Percentiles rank a stretch among this genome's conserved stretches.
Evolutionary conservation across 208 protist species (phyloP).

Genomic region (Trypanosoma mega): DNA sequence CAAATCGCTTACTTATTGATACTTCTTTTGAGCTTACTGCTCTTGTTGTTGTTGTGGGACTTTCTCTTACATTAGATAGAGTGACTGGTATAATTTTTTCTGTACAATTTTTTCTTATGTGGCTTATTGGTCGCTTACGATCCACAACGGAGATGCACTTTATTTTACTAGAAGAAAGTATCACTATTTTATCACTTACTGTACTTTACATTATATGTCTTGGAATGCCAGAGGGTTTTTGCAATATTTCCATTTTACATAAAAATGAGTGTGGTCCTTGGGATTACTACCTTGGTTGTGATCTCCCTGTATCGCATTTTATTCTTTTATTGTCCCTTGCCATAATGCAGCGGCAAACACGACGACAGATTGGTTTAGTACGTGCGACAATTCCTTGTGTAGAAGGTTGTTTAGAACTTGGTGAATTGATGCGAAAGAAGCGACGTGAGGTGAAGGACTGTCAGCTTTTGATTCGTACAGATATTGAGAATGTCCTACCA

Average conservation of each 20-base stretch:
- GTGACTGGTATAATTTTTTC: slow-evolving; percentile 18
- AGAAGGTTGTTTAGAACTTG: slow-evolving; percentile 13
- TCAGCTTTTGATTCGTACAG: slow-evolving; percentile 3
- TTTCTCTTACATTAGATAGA: slow-evolving; percentile 17
- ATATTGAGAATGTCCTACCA: slow-evolving; percentile 22
- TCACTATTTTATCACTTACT: slow-evolving; percentile 3
- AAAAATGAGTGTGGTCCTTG: slow-evolving; percentile 13
- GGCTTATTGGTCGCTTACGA: slow-evolving; percentile 21
- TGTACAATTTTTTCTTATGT: slow-evolving; percentile 10
- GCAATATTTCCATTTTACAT: slow-evolving; percentile 6
- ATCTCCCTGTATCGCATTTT: slow-evolving; percentile 14
- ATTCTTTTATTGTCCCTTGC: slow-evolving; percentile 15
- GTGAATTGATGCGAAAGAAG: slow-evolving; percentile 9
- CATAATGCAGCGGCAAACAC: slow-evolving; percentile 18
- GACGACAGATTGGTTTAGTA: neutral
- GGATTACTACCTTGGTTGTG: slow-evolving; percentile 28
- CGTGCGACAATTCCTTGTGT: slow-evolving; percentile 9
- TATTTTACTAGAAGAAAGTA: neutral
- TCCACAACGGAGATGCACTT: slow-evolving; percentile 4
- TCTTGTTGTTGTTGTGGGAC: slow-evolving; percentile 14
- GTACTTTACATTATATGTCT: slow-evolving; percentile 21
- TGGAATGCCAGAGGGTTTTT: slow-evolving; percentile 16
- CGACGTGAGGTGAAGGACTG: slow-evolving; percentile 12
- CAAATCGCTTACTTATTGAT: slow-evolving; percentile 15
- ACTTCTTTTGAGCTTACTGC: slow-evolving; percentile 16